These are phyloP conservation scores for Sphaerosporella brunnea DNA, from an alignment of 495 filamentous ascomycete genomes.

Conservation along the genomic window DNA sequence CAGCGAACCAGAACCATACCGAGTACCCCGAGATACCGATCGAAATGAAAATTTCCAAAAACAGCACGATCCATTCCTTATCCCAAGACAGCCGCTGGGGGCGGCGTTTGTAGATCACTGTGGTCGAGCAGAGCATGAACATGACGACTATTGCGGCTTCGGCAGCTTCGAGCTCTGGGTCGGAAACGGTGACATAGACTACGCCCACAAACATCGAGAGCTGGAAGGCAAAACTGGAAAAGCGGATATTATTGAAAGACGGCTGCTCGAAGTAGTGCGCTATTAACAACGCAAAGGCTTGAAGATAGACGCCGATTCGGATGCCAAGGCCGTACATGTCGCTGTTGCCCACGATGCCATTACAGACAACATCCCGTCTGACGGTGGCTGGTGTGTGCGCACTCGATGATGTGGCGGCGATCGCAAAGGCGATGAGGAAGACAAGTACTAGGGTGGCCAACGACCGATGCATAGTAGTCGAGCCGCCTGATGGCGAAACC, in stretches of 20 bases:
- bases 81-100: not conserved
- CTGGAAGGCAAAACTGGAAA: not conserved
- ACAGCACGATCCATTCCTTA: not conserved
- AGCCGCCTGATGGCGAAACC: too few species aligned
- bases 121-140: conserved; percentile 1
- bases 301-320: conserved; percentile 3
- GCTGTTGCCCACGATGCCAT: not conserved
- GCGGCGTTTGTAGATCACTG: not conserved
- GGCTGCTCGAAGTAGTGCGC: not conserved
- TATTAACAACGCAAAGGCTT: not conserved
- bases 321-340: conserved; percentile 9
- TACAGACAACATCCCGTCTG: too few species aligned
- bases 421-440: too few species aligned
- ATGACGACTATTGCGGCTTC: not conserved
- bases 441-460: too few species aligned
- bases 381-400: too few species aligned
- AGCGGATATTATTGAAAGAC: not conserved
- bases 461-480: too few species aligned
- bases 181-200: not conserved
- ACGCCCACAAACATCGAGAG: not conserved
- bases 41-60: not conserved
- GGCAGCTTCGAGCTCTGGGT: not conserved
- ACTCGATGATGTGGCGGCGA: too few species aligned
- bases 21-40: not conserved
- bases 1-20: not conserved